phyloP scores from a whole-genome alignment of 805 yeast genomes.

The Pichia kluyveri region DNA sequence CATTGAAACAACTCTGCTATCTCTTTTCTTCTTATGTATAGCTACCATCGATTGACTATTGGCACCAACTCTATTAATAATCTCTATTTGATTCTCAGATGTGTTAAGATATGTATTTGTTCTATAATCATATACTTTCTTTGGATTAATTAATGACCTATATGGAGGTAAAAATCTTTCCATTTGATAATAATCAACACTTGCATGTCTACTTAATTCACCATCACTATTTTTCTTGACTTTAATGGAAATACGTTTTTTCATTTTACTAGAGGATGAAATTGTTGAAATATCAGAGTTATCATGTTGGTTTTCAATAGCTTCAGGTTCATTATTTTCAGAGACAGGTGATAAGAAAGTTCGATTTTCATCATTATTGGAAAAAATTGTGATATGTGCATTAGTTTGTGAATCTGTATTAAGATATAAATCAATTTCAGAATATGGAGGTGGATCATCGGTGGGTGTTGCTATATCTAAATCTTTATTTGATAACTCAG shows the following conservation, averaged over 20 bases:
- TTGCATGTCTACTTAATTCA: conserved; percentile 4
- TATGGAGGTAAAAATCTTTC: conserved; percentile 38
- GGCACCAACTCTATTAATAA: neutral
- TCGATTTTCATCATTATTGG: neutral
- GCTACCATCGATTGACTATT: conserved; percentile 4
- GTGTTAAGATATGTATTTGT: conserved; percentile 32
- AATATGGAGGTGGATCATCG: conserved; percentile 6
- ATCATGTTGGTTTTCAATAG: neutral
- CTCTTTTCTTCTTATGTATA: conserved; percentile 1
- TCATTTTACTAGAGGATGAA: neutral
- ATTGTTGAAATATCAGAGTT: neutral
- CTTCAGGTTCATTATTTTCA: neutral
- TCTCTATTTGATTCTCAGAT: conserved; percentile 10
- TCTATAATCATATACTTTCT: conserved; percentile 40
- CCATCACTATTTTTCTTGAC: conserved; percentile 3
- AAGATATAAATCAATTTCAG: neutral
- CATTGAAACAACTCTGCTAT: conserved; percentile 23
- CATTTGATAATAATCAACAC: conserved; percentile 14
- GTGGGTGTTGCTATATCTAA: neutral
- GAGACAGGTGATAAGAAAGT: neutral
- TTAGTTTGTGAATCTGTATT: neutral
- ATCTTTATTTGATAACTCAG: neutral
- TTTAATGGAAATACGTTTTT: conserved; percentile 2
- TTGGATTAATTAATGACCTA: conserved; percentile 42
- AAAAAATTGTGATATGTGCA: neutral